phyloP scores from a whole-genome alignment of 1,284 basidiomycete genomes.

The Ceratobasidium sp. region DNA sequence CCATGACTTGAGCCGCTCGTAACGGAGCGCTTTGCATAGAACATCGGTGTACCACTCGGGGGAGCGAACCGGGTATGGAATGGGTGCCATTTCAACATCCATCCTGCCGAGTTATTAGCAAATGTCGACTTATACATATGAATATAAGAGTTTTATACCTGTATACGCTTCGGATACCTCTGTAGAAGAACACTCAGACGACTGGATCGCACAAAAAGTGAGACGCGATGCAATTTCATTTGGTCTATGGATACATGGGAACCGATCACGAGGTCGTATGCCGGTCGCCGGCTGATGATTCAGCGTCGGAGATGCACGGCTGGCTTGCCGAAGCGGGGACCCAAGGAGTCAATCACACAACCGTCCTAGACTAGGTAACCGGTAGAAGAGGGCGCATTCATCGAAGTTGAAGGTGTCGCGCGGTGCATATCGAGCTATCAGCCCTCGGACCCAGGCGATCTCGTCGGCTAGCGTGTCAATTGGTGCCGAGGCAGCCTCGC shows the following conservation, averaged over 20 bases:
- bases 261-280: too few relatives aligned
- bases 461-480: neutral
- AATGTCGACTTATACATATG: too few relatives aligned
- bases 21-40: neutral
- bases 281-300: conserved; percentile 7
- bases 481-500: conserved; percentile 59
- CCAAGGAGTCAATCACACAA: neutral
- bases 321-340: neutral
- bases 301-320: neutral
- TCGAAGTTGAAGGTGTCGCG: conserved; percentile 61
- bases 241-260: too few relatives aligned
- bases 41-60: neutral
- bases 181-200: too few relatives aligned
- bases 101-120: too few relatives aligned
- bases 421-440: conserved; percentile 52
- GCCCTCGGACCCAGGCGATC: neutral
- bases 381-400: conserved; percentile 59
- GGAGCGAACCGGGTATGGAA: neutral
- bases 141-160: too few relatives aligned
- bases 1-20: neutral
- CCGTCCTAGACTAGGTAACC: conserved; percentile 42
- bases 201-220: too few relatives aligned
- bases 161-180: too few relatives aligned
- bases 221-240: too few relatives aligned
- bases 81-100: too few relatives aligned